A percentile compares a stretch with the other conserved stretches of the same genome.
Evolutionary conservation across 2,329 filamentous ascomycete genomes (phyloP).

Genomic region (Aspergillus fischeri): DNA sequence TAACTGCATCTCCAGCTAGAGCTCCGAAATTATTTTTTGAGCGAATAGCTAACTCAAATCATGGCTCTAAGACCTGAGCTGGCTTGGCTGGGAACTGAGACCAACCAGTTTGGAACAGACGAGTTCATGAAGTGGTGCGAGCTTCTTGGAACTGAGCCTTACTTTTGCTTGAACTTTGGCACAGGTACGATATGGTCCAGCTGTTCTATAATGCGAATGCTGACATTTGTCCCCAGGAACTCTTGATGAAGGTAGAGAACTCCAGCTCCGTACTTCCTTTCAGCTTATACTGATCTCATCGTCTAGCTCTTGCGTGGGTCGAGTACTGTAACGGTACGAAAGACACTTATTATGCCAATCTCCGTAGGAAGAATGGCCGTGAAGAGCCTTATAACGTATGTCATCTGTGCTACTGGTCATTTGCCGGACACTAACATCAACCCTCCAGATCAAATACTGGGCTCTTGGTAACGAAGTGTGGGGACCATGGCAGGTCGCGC

Average conservation of each 20-base stretch:
- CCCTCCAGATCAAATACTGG: slow-evolving; percentile 68
- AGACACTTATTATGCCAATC: slow-evolving; percentile 77
- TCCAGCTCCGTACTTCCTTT: background rate
- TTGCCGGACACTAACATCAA: slow-evolving; percentile 5
- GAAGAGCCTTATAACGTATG: slow-evolving; percentile 67
- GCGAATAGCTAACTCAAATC: background rate
- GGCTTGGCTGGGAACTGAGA: slow-evolving; percentile 73
- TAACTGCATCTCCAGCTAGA: slow-evolving; percentile 21
- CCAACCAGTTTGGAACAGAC: slow-evolving; percentile 77
- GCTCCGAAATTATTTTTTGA: background rate
- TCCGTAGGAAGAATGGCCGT: slow-evolving; percentile 70
- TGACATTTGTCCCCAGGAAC: slow-evolving; percentile 26
- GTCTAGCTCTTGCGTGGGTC: slow-evolving; percentile 65
- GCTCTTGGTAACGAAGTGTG: slow-evolving; percentile 71
- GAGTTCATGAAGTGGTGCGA: slow-evolving; percentile 83
- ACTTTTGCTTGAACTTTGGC: slow-evolving; percentile 75
- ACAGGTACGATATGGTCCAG: slow-evolving; percentile 53
- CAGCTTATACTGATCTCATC: background rate
- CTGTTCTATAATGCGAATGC: slow-evolving; percentile 11
- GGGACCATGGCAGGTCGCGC: slow-evolving; percentile 58
- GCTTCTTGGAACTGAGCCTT: slow-evolving; percentile 69
- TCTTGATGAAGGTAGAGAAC: slow-evolving; percentile 47
- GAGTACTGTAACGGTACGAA: slow-evolving; percentile 81
- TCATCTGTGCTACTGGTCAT: background rate
- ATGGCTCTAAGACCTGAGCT: slow-evolving; percentile 59